A percentile compares a stretch with the other conserved stretches of the same genome.
Conservation (phyloP, 2,329 filamentous ascomycete genomes). For the Fusarium succisae region DNA sequence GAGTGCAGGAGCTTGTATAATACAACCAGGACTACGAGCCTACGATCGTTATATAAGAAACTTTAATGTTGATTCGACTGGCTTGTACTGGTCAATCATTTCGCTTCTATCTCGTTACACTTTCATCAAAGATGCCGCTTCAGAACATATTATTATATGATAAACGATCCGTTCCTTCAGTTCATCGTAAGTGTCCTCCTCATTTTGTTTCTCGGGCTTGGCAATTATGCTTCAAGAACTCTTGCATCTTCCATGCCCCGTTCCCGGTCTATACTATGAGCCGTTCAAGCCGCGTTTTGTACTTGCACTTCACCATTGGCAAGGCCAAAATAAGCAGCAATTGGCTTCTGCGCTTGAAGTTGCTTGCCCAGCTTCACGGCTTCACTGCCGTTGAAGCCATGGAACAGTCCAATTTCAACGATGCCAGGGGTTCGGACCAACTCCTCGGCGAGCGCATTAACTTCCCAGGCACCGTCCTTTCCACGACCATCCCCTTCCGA, state of each 20-base stretch:
- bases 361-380: constrained; percentile 61
- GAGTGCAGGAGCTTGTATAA: constrained; percentile 48
- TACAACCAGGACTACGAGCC: constrained; percentile 47
- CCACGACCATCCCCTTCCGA: constrained; percentile 61
- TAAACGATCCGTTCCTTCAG: neutral
- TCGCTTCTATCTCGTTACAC: constrained; percentile 19
- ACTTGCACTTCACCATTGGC: constrained; percentile 71
- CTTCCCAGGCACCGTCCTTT: constrained; percentile 75
- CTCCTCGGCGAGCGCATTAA: constrained; percentile 75
- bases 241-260: neutral
- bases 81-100: constrained; percentile 23
- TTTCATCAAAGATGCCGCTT: constrained; percentile 3
- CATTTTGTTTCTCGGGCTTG: neutral
- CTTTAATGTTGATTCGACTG: constrained; percentile 39
- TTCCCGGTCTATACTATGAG: neutral
- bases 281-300: constrained; percentile 40
- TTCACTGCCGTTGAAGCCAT: constrained; percentile 80
- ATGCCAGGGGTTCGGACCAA: constrained; percentile 88
- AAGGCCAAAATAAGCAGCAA: constrained; percentile 96
- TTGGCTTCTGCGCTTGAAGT: constrained; percentile 84
- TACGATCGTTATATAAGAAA: constrained; percentile 47
- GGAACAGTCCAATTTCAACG: constrained; percentile 91
- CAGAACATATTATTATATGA: constrained; percentile 1
- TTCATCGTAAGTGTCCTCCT: neutral
- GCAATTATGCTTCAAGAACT: neutral